A percentile compares a stretch with the other conserved stretches of the same genome.
These are phyloP conservation scores for Thielaviopsis punctulata DNA, from an alignment of 2,329 filamentous ascomycete species.

Conservation along the genomic window DNA sequence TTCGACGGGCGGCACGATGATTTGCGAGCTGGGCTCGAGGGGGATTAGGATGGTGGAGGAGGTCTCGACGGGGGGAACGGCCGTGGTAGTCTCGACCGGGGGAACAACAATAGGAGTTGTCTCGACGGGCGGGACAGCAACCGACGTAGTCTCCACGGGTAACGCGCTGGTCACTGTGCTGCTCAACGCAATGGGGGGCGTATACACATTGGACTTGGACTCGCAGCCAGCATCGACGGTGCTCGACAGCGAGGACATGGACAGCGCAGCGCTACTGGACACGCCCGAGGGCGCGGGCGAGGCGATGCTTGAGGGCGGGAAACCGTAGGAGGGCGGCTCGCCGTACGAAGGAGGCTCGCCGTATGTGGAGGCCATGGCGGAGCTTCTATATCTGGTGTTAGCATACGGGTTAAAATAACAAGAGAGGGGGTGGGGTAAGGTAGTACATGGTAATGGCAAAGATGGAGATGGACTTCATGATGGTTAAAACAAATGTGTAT, in stretches of 20 bases:
- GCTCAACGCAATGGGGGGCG: neutral
- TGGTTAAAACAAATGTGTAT: conserved; percentile 1
- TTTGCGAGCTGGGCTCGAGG: no score
- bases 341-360: conserved; percentile 3
- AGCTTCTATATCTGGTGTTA: neutral
- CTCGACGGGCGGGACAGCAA: neutral
- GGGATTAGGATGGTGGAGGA: neutral
- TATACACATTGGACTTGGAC: neutral
- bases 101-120: neutral
- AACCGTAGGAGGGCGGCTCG: neutral
- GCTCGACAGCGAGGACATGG: neutral
- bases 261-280: neutral
- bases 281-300: neutral
- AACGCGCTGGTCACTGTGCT: neutral
- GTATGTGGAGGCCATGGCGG: conserved; percentile 5
- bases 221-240: neutral
- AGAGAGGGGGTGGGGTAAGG: neutral
- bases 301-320: neutral
- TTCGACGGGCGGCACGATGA: no score
- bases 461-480: conserved; percentile 8
- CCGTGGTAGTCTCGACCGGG: neutral
- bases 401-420: neutral
- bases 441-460: conserved; percentile 6
- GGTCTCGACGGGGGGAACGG: neutral
- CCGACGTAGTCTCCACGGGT: neutral